A percentile compares a stretch with the other conserved stretches of the same genome.
Evolutionary conservation across 208 protist species (phyloP).

Genomic region (Leishmania arabica): DNA sequence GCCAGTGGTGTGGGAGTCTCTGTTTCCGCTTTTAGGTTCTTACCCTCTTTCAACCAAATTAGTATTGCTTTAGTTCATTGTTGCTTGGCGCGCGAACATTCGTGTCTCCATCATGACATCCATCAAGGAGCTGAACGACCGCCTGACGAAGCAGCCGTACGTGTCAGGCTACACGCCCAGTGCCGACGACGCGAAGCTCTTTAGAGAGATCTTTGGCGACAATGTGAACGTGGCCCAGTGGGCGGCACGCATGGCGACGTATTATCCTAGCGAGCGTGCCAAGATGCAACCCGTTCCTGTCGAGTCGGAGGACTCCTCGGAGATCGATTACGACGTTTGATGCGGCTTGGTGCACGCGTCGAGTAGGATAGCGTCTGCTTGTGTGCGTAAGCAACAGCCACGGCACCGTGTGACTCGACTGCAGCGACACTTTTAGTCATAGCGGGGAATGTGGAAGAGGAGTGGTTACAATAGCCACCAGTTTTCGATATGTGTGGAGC

Average conservation of each 20-base stretch:
- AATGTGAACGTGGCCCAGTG: constrained; percentile 63
- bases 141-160: constrained; percentile 64
- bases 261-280: constrained; percentile 56
- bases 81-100: not conserved
- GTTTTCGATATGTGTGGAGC: not conserved
- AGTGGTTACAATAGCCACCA: not conserved
- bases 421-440: not conserved
- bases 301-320: constrained; percentile 18
- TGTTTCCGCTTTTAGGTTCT: not conserved
- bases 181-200: constrained; percentile 52
- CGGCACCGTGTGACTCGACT: not conserved
- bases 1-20: not conserved
- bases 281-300: constrained; percentile 27
- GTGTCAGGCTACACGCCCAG: constrained; percentile 60
- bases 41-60: not conserved
- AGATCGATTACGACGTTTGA: constrained; percentile 11
- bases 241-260: constrained; percentile 71
- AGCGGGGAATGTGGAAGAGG: not conserved
- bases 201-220: constrained; percentile 54
- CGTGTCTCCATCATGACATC: constrained; percentile 18
- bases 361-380: not conserved
- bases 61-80: not conserved
- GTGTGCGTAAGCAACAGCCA: not conserved
- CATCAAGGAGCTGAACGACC: constrained; percentile 64
- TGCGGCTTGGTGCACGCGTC: not conserved